phyloP scores from a whole-genome alignment of 1,284 basidiomycete species.

The Cutaneotrichosporon curvatum region DNA sequence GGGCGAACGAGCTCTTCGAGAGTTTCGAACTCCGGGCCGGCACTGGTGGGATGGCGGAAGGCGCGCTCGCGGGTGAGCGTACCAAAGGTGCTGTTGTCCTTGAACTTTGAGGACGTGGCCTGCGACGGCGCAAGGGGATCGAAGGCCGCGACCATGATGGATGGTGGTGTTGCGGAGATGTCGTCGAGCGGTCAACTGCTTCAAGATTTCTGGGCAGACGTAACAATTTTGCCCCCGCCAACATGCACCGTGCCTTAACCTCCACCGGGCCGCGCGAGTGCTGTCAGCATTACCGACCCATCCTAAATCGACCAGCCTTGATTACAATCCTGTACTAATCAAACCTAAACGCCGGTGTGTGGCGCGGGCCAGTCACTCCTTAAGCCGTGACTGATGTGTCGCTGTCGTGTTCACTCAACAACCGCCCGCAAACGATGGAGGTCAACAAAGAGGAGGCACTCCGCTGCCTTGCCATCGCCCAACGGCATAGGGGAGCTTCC shows the following conservation, averaged over 20 bases:
- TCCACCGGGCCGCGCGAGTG: too few relatives aligned
- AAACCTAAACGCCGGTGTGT: too few relatives aligned
- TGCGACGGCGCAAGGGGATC: constrained; percentile 38
- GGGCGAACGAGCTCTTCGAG: constrained; percentile 90
- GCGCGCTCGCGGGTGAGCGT: constrained; percentile 75
- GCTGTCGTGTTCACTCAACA: too few relatives aligned
- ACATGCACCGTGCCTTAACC: not conserved
- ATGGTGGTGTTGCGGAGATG: not conserved
- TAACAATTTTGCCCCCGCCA: constrained; percentile 10
- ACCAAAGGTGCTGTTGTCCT: constrained; percentile 55
- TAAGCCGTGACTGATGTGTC: too few relatives aligned
- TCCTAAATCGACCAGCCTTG: too few relatives aligned
- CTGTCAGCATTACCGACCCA: too few relatives aligned
- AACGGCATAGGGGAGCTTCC: constrained; percentile 61
- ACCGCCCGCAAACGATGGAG: constrained; percentile 54
- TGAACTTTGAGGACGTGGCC: constrained; percentile 25
- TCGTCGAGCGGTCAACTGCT: not conserved
- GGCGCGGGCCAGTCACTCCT: too few relatives aligned
- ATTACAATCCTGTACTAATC: too few relatives aligned
- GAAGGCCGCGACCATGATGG: constrained; percentile 24
- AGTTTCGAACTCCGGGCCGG: constrained; percentile 66
- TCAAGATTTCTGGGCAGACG: constrained; percentile 8
- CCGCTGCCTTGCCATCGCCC: constrained; percentile 69
- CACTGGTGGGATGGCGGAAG: constrained; percentile 69
- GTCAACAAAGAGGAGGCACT: constrained; percentile 83